Conservation (phyloP, 2,329 filamentous ascomycete genomes). For the Aspergillus aculeatinus region DNA sequence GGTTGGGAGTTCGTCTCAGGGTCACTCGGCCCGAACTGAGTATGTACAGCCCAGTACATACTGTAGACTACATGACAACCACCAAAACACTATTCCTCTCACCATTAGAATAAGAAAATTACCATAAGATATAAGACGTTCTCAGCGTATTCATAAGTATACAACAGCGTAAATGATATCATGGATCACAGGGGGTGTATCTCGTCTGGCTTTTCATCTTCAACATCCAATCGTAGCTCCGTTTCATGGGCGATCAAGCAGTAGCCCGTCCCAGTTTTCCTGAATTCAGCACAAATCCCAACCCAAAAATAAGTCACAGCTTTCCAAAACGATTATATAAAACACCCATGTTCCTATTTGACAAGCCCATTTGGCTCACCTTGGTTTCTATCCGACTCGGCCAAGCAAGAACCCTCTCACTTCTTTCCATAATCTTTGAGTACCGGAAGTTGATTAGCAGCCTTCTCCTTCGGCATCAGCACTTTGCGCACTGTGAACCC, state of each 20-base stretch:
- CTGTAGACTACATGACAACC: too few species aligned
- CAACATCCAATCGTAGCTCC: background rate
- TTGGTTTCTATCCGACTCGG: background rate
- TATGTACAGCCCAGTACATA: too few species aligned
- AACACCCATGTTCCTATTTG: background rate
- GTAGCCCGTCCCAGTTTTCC: background rate
- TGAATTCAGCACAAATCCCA: background rate
- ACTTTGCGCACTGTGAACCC: slow-evolving; percentile 43
- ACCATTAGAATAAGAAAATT: too few species aligned
- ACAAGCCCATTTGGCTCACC: background rate
- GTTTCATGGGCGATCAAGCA: background rate
- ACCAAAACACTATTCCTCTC: too few species aligned
- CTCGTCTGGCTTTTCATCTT: background rate
- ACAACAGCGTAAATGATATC: background rate
- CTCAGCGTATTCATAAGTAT: background rate
- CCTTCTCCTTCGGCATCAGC: slow-evolving; percentile 30
- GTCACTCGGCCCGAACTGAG: background rate
- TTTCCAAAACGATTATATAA: background rate
- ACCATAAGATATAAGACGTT: background rate
- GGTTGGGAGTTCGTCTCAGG: background rate
- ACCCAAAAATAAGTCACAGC: background rate
- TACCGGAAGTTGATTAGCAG: slow-evolving; percentile 27
- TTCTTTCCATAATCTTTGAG: slow-evolving; percentile 21
- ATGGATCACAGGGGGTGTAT: background rate
- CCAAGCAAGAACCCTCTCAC: background rate